phyloP scores from a whole-genome alignment of 2,329 filamentous ascomycete species.

The Calycina herbarum region DNA sequence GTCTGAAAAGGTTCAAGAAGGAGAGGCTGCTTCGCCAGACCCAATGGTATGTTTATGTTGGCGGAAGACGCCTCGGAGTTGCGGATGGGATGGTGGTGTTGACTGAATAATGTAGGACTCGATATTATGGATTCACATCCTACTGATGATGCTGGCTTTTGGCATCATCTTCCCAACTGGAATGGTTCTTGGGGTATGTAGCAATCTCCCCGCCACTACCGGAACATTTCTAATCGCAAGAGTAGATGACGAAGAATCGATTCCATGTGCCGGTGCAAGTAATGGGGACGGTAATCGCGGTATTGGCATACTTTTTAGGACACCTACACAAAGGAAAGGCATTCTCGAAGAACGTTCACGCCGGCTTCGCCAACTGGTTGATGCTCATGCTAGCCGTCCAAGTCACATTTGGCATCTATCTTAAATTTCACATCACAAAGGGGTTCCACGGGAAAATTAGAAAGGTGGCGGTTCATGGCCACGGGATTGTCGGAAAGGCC shows the following conservation, averaged over 20 bases:
- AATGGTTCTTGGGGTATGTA: conserved; percentile 87
- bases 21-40: conserved; percentile 67
- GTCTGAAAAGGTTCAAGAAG: conserved; percentile 61
- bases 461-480: conserved; percentile 66
- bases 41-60: conserved; percentile 59
- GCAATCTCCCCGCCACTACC: background rate
- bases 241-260: conserved; percentile 79
- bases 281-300: conserved; percentile 70
- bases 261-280: conserved; percentile 94
- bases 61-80: background rate
- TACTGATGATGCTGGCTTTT: conserved; percentile 83
- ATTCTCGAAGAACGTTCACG: conserved; percentile 80
- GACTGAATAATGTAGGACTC: conserved; percentile 59
- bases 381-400: conserved; percentile 79
- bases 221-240: conserved; percentile 17
- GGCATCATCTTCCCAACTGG: conserved; percentile 90
- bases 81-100: conserved; percentile 31
- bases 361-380: conserved; percentile 74
- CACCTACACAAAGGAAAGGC: conserved; percentile 88
- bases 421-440: conserved; percentile 84
- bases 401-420: conserved; percentile 77
- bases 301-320: conserved; percentile 86
- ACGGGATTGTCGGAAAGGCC: conserved; percentile 80
- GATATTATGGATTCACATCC: conserved; percentile 90
- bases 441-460: conserved; percentile 80